phyloP scores from a whole-genome alignment of 2,329 filamentous ascomycete genomes.

The Anthostomella pinea region DNA sequence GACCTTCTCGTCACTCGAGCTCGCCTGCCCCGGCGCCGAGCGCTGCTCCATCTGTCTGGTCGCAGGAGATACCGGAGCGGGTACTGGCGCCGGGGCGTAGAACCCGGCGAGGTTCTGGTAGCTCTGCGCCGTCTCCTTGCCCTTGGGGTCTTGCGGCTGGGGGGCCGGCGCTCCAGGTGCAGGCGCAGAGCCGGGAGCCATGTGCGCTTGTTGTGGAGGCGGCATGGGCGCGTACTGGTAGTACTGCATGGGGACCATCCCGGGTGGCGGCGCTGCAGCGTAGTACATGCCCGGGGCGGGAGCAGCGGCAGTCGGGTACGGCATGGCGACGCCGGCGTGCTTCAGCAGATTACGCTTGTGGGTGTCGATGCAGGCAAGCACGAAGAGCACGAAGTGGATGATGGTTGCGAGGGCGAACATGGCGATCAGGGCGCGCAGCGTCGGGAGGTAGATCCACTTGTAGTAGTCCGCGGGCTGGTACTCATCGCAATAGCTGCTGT shows the following conservation, averaged over 20 bases:
- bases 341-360: slow-evolving; percentile 26
- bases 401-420: slow-evolving; percentile 75
- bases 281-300: slow-evolving; percentile 17
- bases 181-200: slow-evolving; percentile 1
- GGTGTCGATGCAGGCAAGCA: slow-evolving; percentile 31
- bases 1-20: slow-evolving; percentile 1
- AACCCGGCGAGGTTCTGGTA: slow-evolving; percentile 29
- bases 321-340: slow-evolving; percentile 18
- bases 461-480: slow-evolving; percentile 6
- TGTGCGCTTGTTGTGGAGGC: slow-evolving; percentile 14
- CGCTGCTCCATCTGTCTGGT: neutral
- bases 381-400: slow-evolving; percentile 80
- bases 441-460: slow-evolving; percentile 16
- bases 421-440: slow-evolving; percentile 57
- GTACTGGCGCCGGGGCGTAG: slow-evolving; percentile 20
- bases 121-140: slow-evolving; percentile 33
- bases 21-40: neutral
- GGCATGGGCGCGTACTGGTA: slow-evolving; percentile 21
- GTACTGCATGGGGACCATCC: slow-evolving; percentile 12
- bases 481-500: slow-evolving; percentile 16
- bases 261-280: slow-evolving; percentile 12
- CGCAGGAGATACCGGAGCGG: neutral
- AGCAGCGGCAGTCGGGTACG: neutral
- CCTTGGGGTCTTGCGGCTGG: slow-evolving; percentile 3
- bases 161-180: slow-evolving; percentile 1